Percentiles rank a stretch among this genome's conserved stretches.
These are phyloP conservation scores for Cotoneaster glaucophyllus DNA, from an alignment of 306 rosid genomes.

Conservation along the genomic window DNA sequence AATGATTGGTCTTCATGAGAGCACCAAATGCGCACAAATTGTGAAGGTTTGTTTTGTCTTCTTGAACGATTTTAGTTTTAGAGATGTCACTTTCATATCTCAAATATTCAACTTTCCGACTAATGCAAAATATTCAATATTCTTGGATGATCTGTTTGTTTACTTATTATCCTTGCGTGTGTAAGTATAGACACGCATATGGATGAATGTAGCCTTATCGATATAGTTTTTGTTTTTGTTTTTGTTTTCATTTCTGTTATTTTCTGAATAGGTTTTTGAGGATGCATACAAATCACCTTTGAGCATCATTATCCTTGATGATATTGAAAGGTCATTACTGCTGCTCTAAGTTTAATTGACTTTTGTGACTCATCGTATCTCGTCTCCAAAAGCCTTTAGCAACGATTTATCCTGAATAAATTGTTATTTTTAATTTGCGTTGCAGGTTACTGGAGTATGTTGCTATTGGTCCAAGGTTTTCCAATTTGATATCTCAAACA, in stretches of 20 bases:
- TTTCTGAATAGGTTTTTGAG: conserved; percentile 70
- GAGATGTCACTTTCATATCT: conserved; percentile 14
- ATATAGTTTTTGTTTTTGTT: background rate
- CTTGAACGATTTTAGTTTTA: conserved; percentile 3
- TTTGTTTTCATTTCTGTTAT: background rate
- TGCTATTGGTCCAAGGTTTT: conserved; percentile 92
- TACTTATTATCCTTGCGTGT: background rate
- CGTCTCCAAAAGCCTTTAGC: background rate
- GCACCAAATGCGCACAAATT: conserved; percentile 85
- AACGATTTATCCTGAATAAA: background rate
- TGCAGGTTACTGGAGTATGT: conserved; percentile 85
- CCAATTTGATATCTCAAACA: conserved; percentile 81
- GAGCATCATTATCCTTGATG: conserved; percentile 94
- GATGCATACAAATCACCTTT: conserved; percentile 97
- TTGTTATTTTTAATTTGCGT: background rate
- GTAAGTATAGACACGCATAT: no score
- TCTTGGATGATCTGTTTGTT: background rate
- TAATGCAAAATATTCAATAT: background rate
- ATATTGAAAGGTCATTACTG: conserved; percentile 71
- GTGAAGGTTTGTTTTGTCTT: conserved; percentile 69
- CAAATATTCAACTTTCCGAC: background rate
- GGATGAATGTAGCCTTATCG: conserved; percentile 7
- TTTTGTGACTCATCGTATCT: background rate
- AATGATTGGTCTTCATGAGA: conserved; percentile 95
- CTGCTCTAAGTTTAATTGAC: background rate